Evolutionary conservation across 331 rosid genomes (phyloP).

Genomic region (Telfairia occidentalis): DNA sequence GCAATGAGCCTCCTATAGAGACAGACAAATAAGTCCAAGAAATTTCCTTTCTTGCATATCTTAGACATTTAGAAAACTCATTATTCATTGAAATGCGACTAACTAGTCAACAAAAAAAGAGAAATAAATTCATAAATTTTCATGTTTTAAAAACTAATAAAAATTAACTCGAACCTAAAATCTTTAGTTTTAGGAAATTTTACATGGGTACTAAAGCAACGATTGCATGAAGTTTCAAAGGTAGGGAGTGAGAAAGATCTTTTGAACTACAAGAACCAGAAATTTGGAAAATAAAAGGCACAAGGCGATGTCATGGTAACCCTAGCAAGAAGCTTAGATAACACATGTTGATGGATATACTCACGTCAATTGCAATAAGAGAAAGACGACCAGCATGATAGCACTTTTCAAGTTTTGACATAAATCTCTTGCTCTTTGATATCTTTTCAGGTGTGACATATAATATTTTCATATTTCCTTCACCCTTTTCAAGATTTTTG

Average conservation of each 20-base stretch:
- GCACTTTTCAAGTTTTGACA: constrained; percentile 97
- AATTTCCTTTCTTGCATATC: neutral
- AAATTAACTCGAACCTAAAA: constrained; percentile 1
- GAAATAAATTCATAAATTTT: neutral
- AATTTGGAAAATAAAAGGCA: too few relatives aligned
- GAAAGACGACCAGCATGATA: constrained; percentile 83
- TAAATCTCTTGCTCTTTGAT: constrained; percentile 96
- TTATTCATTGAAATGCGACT: neutral
- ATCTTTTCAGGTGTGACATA: constrained; percentile 96
- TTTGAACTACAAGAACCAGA: too few relatives aligned
- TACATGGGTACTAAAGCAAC: neutral
- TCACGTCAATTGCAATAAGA: constrained; percentile 79
- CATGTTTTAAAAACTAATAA: neutral
- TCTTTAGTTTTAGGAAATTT: neutral
- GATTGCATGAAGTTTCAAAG: neutral
- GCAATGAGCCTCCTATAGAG: constrained; percentile 91
- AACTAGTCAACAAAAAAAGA: neutral
- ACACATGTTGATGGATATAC: constrained; percentile 17
- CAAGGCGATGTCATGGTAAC: neutral
- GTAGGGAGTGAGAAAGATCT: neutral
- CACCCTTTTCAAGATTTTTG: constrained; percentile 84
- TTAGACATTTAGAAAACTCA: neutral
- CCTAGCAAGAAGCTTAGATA: constrained; percentile 4
- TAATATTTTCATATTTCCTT: constrained; percentile 62
- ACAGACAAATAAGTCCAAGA: constrained; percentile 3